Evolutionary conservation across 2,329 filamentous ascomycete species (phyloP).

Genomic region (Diaporthe eres): DNA sequence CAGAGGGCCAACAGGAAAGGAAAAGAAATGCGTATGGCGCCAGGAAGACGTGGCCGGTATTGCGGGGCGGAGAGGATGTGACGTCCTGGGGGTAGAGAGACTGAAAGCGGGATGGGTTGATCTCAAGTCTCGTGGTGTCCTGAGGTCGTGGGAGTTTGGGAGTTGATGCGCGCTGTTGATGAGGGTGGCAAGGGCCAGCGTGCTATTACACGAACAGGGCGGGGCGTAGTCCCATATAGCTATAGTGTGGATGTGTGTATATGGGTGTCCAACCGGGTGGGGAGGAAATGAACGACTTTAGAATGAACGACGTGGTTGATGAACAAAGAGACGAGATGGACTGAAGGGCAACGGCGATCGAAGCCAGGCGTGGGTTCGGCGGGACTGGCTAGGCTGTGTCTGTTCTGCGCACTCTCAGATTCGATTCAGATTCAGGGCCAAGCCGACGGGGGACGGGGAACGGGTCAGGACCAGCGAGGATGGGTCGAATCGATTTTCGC

Average conservation of each 20-base stretch:
- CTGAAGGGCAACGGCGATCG: conserved; percentile 31
- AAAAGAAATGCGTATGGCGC: not conserved
- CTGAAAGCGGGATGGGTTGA: conserved; percentile 21
- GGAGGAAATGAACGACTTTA: conserved; percentile 37
- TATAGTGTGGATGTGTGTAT: not conserved
- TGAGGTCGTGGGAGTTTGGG: not conserved
- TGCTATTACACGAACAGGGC: conserved; percentile 24
- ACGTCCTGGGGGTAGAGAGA: conserved; percentile 1
- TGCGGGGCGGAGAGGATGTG: conserved; percentile 29
- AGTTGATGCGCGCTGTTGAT: not conserved
- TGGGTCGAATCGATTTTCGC: conserved; percentile 33
- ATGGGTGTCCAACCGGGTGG: conserved; percentile 9
- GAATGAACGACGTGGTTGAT: conserved; percentile 37
- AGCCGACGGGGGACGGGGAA: conserved; percentile 32
- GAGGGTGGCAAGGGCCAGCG: conserved; percentile 27
- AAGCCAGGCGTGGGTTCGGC: conserved; percentile 35
- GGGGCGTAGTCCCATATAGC: conserved; percentile 28
- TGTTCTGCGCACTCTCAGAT: conserved; percentile 26
- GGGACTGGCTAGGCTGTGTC: conserved; percentile 32
- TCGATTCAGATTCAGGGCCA: conserved; percentile 35
- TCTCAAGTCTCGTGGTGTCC: not conserved
- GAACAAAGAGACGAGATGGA: conserved; percentile 28
- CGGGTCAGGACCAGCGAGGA: conserved; percentile 31
- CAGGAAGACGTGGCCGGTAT: conserved; percentile 28
- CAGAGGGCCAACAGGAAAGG: not conserved